Percentiles rank a stretch among this genome's conserved stretches.
Conservation (phyloP, 768 basidiomycete species). For the Calvatia gigantea region DNA sequence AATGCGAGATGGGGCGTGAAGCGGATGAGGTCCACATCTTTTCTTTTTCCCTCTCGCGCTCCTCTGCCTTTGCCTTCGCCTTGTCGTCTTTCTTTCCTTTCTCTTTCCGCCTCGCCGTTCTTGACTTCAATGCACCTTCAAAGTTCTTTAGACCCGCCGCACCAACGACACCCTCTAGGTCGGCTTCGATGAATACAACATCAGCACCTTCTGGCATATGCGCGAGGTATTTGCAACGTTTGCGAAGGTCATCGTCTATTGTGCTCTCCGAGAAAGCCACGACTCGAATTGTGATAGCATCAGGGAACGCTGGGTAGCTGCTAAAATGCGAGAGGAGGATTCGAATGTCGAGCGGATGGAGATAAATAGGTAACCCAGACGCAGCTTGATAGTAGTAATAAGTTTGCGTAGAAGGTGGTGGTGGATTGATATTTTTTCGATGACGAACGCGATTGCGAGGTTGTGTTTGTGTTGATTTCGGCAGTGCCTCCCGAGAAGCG, state of each 20-base stretch:
- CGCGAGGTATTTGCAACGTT: conserved; percentile 92
- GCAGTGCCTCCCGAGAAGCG: conserved; percentile 11
- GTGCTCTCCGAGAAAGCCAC: conserved; percentile 73
- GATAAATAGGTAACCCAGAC: conserved; percentile 85
- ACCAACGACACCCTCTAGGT: conserved; percentile 77
- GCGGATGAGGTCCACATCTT: conserved; percentile 20
- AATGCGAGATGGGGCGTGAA: conserved; percentile 13
- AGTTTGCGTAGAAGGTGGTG: conserved; percentile 81
- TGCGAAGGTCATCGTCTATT: conserved; percentile 90
- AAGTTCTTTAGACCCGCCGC: conserved; percentile 75
- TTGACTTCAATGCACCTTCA: conserved; percentile 74
- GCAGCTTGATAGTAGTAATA: conserved; percentile 97
- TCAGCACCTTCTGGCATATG: conserved; percentile 92
- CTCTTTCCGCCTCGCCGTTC: conserved; percentile 72
- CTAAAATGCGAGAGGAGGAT: conserved; percentile 84
- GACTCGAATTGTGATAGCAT: conserved; percentile 75
- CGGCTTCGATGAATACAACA: conserved; percentile 90
- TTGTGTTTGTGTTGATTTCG: conserved; percentile 20
- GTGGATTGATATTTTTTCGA: conserved; percentile 80
- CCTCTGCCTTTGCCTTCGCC: conserved; percentile 76
- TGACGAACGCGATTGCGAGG: conserved; percentile 49
- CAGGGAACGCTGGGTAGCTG: conserved; percentile 80
- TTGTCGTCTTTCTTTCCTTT: conserved; percentile 85
- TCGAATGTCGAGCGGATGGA: conserved; percentile 94
- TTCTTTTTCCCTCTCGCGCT: conserved; percentile 63